A percentile compares a stretch with the other conserved stretches of the same genome.
Evolutionary conservation across 345 rosid species (phyloP).

Genomic region (Acer negundo): DNA sequence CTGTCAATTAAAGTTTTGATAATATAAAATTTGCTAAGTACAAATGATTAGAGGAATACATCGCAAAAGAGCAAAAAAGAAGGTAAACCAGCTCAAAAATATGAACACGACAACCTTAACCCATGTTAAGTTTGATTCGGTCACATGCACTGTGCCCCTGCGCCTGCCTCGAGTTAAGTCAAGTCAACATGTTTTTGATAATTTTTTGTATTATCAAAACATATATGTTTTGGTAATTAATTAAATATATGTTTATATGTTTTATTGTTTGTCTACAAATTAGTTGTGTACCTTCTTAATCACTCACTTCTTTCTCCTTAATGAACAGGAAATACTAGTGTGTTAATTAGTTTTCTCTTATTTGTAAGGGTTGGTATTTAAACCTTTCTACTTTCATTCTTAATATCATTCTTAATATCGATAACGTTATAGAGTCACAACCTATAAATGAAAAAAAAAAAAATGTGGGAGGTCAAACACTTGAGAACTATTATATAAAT

Average conservation of each 20-base stretch:
- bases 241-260: background rate
- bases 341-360: too few relatives aligned
- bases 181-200: background rate
- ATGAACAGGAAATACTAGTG: too few relatives aligned
- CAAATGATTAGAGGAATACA: background rate
- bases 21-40: background rate
- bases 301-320: too few relatives aligned
- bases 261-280: background rate
- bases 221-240: too few relatives aligned
- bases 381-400: too few relatives aligned
- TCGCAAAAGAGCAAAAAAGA: background rate
- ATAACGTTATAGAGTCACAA: too few relatives aligned
- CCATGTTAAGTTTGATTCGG: background rate
- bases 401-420: too few relatives aligned
- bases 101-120: background rate
- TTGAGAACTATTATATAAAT: too few relatives aligned
- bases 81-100: background rate
- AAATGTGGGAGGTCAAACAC: too few relatives aligned
- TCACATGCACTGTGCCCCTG: background rate
- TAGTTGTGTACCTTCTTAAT: too few relatives aligned
- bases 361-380: too few relatives aligned
- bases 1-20: background rate
- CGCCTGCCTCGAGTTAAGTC: background rate
- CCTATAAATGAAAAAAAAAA: accelerated
- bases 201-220: too few relatives aligned